Conservation (phyloP, 1,284 basidiomycete genomes). For the Tylopilus orsonianus region DNA sequence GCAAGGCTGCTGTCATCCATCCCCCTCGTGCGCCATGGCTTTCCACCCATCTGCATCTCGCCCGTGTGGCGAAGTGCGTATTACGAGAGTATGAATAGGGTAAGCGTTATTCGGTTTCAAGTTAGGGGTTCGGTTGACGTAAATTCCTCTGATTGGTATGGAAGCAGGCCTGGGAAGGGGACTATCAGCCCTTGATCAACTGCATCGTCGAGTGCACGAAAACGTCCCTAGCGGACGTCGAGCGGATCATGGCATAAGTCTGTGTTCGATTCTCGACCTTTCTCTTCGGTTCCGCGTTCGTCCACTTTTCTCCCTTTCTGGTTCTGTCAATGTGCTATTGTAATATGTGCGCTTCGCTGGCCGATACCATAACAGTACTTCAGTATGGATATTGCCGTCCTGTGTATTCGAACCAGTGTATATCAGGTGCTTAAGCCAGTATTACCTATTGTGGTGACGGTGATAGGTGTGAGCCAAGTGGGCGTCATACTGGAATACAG, state of each 20-base stretch:
- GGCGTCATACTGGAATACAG: too few relatives aligned
- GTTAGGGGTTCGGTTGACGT: neutral
- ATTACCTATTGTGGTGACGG: too few relatives aligned
- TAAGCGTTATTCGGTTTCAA: conserved; percentile 10
- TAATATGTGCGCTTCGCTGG: neutral
- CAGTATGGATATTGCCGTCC: neutral
- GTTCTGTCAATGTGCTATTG: neutral
- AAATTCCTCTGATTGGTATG: neutral
- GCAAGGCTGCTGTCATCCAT: conserved; percentile 41
- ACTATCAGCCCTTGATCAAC: conserved; percentile 33
- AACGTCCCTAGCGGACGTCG: conserved; percentile 27
- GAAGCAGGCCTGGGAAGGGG: conserved; percentile 32
- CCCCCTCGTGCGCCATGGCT: conserved; percentile 39
- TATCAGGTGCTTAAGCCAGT: neutral
- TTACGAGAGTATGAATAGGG: conserved; percentile 39
- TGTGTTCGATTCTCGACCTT: neutral
- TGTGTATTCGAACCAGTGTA: neutral
- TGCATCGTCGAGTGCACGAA: conserved; percentile 31
- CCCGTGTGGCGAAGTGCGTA: conserved; percentile 32
- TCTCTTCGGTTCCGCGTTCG: neutral
- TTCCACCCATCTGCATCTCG: conserved; percentile 40
- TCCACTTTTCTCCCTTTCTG: neutral
- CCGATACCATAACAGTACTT: neutral
- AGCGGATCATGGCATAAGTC: conserved; percentile 31
- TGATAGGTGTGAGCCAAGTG: too few relatives aligned